Percentiles rank a stretch among this genome's conserved stretches.
Evolutionary conservation across 2,329 filamentous ascomycete genomes (phyloP).

Genomic region (Colletotrichum tropicale): DNA sequence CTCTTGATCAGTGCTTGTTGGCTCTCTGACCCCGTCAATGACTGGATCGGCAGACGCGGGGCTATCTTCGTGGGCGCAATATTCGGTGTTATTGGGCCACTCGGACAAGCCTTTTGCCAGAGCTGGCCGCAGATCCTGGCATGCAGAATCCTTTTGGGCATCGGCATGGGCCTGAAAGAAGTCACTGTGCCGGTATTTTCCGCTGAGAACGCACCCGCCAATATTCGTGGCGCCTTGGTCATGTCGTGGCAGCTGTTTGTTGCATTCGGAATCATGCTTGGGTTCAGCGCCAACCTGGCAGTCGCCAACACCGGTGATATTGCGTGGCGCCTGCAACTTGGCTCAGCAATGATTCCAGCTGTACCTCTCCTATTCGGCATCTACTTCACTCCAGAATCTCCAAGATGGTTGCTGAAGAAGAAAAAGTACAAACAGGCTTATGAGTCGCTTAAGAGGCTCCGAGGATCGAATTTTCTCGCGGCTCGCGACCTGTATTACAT

Average conservation of each 20-base stretch:
- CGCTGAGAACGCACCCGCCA: conserved; percentile 55
- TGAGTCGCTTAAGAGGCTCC: conserved; percentile 57
- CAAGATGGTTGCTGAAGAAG: conserved; percentile 71
- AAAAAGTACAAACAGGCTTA: conserved; percentile 58
- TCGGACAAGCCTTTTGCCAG: conserved; percentile 64
- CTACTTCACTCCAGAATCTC: conserved; percentile 68
- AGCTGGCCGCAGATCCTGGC: conserved; percentile 62
- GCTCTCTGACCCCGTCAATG: conserved; percentile 67
- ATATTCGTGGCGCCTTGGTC: conserved; percentile 64
- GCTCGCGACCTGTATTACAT: conserved; percentile 69
- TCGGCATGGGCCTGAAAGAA: conserved; percentile 63
- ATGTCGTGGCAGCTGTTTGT: conserved; percentile 77
- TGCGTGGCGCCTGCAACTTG: conserved; percentile 65
- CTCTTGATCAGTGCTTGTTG: conserved; percentile 42
- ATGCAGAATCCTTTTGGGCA: conserved; percentile 53
- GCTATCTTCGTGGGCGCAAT: conserved; percentile 68
- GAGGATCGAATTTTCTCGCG: conserved; percentile 63
- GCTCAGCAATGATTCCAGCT: conserved; percentile 65
- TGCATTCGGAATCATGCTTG: conserved; percentile 57
- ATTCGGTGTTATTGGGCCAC: conserved; percentile 65
- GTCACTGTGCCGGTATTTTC: conserved; percentile 58
- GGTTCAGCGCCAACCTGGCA: conserved; percentile 63
- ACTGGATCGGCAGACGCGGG: conserved; percentile 62
- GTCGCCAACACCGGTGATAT: conserved; percentile 53
- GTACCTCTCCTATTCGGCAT: conserved; percentile 58